Percentiles rank a stretch among this genome's conserved stretches.
phyloP scores from a whole-genome alignment of 2,329 filamentous ascomycete species.

The Pseudogymnoascus sp. region DNA sequence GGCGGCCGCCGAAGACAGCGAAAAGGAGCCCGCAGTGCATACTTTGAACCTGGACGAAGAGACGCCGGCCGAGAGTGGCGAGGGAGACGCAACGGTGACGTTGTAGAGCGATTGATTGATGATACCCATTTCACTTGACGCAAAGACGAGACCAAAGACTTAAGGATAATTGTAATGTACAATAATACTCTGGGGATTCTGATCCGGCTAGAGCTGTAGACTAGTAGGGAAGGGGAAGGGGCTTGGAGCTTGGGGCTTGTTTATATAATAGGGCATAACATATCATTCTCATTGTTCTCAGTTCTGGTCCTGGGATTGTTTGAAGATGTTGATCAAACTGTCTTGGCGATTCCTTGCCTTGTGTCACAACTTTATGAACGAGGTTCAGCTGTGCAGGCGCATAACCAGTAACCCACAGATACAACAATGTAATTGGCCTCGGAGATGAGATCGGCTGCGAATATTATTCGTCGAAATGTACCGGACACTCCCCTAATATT shows the following conservation, averaged over 20 bases:
- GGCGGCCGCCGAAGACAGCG: slow-evolving; percentile 19
- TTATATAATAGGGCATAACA: slow-evolving; percentile 7
- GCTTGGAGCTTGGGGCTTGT: neutral
- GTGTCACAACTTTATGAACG: neutral
- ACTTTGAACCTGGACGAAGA: slow-evolving; percentile 6
- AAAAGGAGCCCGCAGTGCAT: slow-evolving; percentile 6
- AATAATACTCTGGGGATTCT: slow-evolving; percentile 8
- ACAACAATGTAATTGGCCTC: neutral
- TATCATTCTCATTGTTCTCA: neutral
- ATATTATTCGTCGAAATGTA: neutral
- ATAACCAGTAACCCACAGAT: neutral
- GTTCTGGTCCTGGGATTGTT: neutral
- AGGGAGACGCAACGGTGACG: neutral
- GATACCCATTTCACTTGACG: slow-evolving; percentile 7
- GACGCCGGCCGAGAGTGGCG: neutral
- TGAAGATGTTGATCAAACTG: slow-evolving; percentile 2
- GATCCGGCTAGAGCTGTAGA: slow-evolving; percentile 6
- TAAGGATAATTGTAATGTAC: slow-evolving; percentile 8
- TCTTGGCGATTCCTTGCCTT: neutral
- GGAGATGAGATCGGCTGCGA: neutral
- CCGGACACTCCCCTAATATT: neutral
- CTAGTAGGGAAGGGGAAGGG: neutral
- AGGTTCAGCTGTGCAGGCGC: neutral
- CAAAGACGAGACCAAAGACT: slow-evolving; percentile 7
- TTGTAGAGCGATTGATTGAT: slow-evolving; percentile 7